Conservation (phyloP, 2,329 filamentous ascomycete species). For the Colletotrichum simmondsii region DNA sequence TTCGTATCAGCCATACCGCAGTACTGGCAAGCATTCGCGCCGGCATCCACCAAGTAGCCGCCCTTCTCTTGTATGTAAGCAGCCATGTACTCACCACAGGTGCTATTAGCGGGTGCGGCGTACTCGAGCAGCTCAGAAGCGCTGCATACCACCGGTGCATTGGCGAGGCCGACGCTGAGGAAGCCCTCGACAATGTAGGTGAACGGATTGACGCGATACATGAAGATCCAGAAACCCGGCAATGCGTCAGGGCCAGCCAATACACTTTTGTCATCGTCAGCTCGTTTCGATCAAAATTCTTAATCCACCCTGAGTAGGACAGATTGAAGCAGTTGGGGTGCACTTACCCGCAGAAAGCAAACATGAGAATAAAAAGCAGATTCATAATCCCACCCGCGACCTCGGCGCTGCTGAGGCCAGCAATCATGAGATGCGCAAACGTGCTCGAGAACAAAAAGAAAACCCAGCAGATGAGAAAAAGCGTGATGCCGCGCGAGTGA, state of each 20-base stretch:
- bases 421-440: slow-evolving; percentile 73
- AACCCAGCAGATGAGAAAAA: slow-evolving; percentile 71
- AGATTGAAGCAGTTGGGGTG: too few relatives aligned
- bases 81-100: slow-evolving; percentile 62
- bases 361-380: slow-evolving; percentile 55
- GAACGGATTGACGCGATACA: slow-evolving; percentile 76
- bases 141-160: slow-evolving; percentile 39
- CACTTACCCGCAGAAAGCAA: slow-evolving; percentile 61
- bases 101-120: slow-evolving; percentile 51
- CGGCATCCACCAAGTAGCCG: slow-evolving; percentile 59
- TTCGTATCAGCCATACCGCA: slow-evolving; percentile 51
- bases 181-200: slow-evolving; percentile 76
- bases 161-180: slow-evolving; percentile 47
- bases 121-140: slow-evolving; percentile 63
- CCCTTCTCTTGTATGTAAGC: slow-evolving; percentile 53
- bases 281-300: neutral
- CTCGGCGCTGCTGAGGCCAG: slow-evolving; percentile 71
- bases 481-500: slow-evolving; percentile 62
- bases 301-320: too few relatives aligned
- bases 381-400: slow-evolving; percentile 63
- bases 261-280: slow-evolving; percentile 54
- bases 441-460: slow-evolving; percentile 76
- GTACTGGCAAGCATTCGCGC: slow-evolving; percentile 57
- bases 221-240: slow-evolving; percentile 77
- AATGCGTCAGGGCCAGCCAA: slow-evolving; percentile 66